Evolutionary conservation across 495 filamentous ascomycete species (phyloP).

Genomic region (Echria macrotheca): DNA sequence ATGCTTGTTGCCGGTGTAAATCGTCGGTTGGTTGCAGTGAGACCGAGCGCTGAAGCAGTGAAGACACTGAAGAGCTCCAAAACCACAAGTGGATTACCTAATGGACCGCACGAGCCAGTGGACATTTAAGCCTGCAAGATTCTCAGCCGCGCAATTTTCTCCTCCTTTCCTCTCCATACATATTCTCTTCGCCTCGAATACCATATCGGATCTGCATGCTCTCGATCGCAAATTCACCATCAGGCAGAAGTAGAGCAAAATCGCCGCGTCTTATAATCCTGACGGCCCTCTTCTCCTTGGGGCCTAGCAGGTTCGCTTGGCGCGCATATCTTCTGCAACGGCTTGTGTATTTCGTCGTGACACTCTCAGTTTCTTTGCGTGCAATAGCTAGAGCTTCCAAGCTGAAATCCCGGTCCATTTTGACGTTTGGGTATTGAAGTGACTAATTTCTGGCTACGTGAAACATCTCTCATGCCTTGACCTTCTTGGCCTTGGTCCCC

Average conservation of each 20-base stretch:
- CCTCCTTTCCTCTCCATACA: conserved; percentile 29
- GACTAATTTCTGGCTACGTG: no score
- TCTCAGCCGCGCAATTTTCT: not conserved
- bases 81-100: no score
- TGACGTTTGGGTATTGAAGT: no score
- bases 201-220: not conserved
- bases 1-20: no score
- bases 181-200: conserved; percentile 27
- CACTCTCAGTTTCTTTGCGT: not conserved
- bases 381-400: no score
- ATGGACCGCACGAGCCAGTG: conserved; percentile 2
- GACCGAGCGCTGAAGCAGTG: no score
- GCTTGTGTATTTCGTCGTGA: not conserved
- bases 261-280: conserved; percentile 36
- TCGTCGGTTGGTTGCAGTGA: no score
- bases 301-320: conserved; percentile 36
- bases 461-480: conserved; percentile 27
- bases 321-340: conserved; percentile 25
- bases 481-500: conserved; percentile 27
- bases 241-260: conserved; percentile 30
- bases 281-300: conserved; percentile 15
- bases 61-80: no score
- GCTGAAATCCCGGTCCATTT: no score
- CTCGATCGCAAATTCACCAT: conserved; percentile 21
- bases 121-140: conserved; percentile 1